Conservation (phyloP, 192 early-diverging fungal species). For the Backusella luteola region DNA sequence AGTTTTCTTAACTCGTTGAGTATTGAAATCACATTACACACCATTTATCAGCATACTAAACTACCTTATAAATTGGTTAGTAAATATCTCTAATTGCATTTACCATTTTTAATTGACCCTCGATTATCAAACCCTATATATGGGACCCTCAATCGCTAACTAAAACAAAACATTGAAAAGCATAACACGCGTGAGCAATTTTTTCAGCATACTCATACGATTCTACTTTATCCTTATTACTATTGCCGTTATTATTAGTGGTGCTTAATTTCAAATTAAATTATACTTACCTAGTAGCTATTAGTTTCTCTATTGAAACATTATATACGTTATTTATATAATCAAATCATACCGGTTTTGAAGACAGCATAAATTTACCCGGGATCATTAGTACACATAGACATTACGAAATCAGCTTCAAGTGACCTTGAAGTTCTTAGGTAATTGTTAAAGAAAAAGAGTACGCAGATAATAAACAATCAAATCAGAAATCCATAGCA, state of each 20-base stretch:
- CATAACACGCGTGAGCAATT: not conserved
- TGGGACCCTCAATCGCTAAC: not conserved
- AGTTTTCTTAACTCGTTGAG: not conserved
- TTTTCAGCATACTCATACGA: not conserved
- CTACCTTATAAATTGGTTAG: not conserved
- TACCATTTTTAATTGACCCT: not conserved
- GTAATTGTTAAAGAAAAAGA: not conserved
- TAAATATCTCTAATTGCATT: not conserved
- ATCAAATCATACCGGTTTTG: not conserved
- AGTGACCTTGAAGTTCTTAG: not conserved
- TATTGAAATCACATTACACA: not conserved
- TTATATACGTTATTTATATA: not conserved
- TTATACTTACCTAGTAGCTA: not conserved
- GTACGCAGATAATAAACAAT: not conserved
- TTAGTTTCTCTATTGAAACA: not conserved
- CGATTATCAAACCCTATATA: not conserved
- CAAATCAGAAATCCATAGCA: not conserved
- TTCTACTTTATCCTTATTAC: not conserved
- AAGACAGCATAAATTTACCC: not conserved
- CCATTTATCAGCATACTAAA: not conserved
- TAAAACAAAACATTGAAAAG: not conserved
- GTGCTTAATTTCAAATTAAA: not conserved
- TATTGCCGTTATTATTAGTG: too few relatives aligned
- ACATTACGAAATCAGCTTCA: not conserved
- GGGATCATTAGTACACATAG: not conserved